phyloP scores from a whole-genome alignment of 108 stramenopile species.

The Cyclotella sp. region DNA sequence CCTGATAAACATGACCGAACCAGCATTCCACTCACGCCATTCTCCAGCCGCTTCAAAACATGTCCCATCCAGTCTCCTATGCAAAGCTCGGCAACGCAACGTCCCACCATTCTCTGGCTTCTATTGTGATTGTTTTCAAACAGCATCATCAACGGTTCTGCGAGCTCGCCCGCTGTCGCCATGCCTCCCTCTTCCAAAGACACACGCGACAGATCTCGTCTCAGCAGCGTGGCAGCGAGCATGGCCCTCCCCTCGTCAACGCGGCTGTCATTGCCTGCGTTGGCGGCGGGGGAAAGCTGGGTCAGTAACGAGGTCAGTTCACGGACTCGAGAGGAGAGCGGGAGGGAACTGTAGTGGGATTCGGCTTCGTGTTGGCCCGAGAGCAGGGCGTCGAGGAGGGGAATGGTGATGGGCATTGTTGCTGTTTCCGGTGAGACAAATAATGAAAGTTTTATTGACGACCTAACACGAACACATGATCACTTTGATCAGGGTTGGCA shows the following conservation, averaged over 20 bases:
- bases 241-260: constrained; percentile 1
- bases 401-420: constrained; percentile 43
- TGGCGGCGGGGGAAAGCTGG: constrained; percentile 8
- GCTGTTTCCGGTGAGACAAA: background rate
- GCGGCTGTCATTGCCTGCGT: constrained; percentile 1
- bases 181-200: background rate
- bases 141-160: too few relatives aligned
- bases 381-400: constrained; percentile 53
- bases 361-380: constrained; percentile 41
- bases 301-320: constrained; percentile 42
- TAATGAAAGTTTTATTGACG: too few relatives aligned
- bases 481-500: too few relatives aligned
- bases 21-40: background rate
- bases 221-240: constrained; percentile 7
- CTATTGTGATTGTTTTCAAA: background rate
- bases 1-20: background rate
- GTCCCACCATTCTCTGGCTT: background rate
- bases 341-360: constrained; percentile 29
- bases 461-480: too few relatives aligned
- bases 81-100: constrained; percentile 4
- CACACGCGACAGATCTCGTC: background rate
- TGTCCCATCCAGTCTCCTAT: background rate
- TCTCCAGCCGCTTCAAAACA: constrained; percentile 7
- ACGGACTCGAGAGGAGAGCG: constrained; percentile 22
- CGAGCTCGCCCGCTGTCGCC: background rate